A percentile compares a stretch with the other conserved stretches of the same genome.
These are phyloP conservation scores for Sutorius australiensis DNA, from an alignment of 768 basidiomycete genomes.

Conservation along the genomic window DNA sequence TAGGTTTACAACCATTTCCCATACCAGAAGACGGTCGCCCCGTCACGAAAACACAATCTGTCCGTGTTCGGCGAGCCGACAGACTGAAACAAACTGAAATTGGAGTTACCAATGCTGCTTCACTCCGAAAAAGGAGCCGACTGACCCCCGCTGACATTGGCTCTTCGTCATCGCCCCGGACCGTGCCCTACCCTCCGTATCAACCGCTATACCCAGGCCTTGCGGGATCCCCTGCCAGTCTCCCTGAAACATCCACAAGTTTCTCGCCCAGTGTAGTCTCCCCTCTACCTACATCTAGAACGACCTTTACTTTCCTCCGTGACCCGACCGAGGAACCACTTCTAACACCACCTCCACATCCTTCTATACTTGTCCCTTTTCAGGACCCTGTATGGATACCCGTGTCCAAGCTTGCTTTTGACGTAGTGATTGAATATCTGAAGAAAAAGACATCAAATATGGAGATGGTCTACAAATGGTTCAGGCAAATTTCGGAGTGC, in stretches of 20 bases:
- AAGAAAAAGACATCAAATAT: background rate
- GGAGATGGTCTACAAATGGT: background rate
- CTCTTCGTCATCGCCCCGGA: slow-evolving; percentile 26
- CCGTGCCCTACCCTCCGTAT: slow-evolving; percentile 18
- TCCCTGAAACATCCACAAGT: slow-evolving; percentile 4
- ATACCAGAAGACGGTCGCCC: slow-evolving; percentile 18
- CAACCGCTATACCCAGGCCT: slow-evolving; percentile 21
- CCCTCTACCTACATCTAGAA: too few species aligned
- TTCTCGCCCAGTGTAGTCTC: slow-evolving; percentile 5
- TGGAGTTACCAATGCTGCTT: slow-evolving; percentile 13
- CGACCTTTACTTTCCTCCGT: too few species aligned
- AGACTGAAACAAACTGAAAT: slow-evolving; percentile 2
- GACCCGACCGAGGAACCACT: too few species aligned
- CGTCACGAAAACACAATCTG: slow-evolving; percentile 20
- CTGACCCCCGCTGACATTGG: slow-evolving; percentile 21
- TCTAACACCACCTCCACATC: too few species aligned
- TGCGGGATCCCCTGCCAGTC: slow-evolving; percentile 13
- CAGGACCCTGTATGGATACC: too few species aligned
- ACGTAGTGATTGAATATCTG: background rate
- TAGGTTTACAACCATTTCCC: slow-evolving; percentile 17
- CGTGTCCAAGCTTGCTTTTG: too few species aligned
- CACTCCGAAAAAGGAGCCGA: slow-evolving; percentile 36
- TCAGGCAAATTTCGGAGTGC: background rate
- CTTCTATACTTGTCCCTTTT: too few species aligned
- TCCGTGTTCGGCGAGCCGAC: slow-evolving; percentile 25